A percentile compares a stretch with the other conserved stretches of the same genome.
Evolutionary conservation across 1,284 basidiomycete species (phyloP).

Genomic region (Coriolopsis trogii): DNA sequence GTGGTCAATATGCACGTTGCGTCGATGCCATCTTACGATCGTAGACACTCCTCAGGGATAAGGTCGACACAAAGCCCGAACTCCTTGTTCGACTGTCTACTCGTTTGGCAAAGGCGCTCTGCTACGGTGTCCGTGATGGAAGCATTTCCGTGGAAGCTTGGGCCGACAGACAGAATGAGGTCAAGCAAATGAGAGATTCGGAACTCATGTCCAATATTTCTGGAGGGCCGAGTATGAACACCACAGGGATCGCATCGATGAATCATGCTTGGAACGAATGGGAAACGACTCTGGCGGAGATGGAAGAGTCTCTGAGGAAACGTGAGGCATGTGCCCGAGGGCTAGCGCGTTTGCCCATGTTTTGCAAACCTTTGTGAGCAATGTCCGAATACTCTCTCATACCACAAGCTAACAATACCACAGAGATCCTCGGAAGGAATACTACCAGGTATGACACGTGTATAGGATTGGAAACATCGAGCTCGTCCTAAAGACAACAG

Average conservation of each 20-base stretch:
- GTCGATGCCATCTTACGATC: conserved; percentile 32
- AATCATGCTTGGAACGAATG: conserved; percentile 13
- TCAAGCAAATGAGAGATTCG: neutral
- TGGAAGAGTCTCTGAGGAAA: neutral
- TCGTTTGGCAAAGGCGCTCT: conserved; percentile 6
- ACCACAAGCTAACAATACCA: neutral
- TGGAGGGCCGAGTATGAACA: neutral
- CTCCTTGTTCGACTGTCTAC: conserved; percentile 13
- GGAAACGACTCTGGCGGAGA: neutral
- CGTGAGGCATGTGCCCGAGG: neutral
- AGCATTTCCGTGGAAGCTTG: neutral
- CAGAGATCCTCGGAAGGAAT: neutral
- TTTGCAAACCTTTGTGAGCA: conserved; percentile 6
- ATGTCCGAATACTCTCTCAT: neutral
- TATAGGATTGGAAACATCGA: neutral
- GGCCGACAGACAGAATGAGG: neutral
- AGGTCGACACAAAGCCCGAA: neutral
- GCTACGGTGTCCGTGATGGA: conserved; percentile 10
- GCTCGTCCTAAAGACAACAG: neutral
- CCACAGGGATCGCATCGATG: neutral
- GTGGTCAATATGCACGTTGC: conserved; percentile 31
- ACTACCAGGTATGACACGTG: neutral
- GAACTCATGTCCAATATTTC: neutral
- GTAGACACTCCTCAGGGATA: conserved; percentile 16
- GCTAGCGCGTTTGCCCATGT: conserved; percentile 10